phyloP scores from a whole-genome alignment of 2,329 filamentous ascomycete species.

The Chaetothyriales sp. region DNA sequence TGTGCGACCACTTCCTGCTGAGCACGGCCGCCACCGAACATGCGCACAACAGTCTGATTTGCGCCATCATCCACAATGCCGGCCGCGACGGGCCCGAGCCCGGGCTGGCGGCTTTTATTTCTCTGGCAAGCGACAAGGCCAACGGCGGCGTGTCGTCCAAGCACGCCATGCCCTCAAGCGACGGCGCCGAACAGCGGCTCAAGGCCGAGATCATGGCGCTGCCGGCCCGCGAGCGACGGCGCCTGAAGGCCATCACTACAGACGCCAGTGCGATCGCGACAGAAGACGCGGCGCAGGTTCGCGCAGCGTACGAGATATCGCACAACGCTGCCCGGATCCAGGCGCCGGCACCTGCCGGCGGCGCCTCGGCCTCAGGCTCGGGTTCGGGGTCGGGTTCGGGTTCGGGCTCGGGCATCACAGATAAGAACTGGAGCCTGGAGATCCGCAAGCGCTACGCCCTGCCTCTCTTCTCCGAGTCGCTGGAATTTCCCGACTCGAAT shows the following conservation, averaged over 20 bases:
- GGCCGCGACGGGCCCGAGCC: constrained; percentile 47
- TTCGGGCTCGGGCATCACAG: constrained; percentile 61
- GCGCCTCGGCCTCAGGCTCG: constrained; percentile 43
- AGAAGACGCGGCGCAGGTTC: constrained; percentile 10
- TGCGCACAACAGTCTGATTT: constrained; percentile 49
- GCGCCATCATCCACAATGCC: constrained; percentile 46
- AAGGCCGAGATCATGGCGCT: constrained; percentile 53
- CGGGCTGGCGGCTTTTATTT: constrained; percentile 50
- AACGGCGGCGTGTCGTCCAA: constrained; percentile 30
- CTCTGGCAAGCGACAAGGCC: constrained; percentile 42
- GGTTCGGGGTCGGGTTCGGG: too few relatives aligned
- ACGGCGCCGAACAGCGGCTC: constrained; percentile 48
- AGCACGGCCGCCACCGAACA: constrained; percentile 40
- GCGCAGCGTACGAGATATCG: constrained; percentile 28
- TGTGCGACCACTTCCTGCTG: constrained; percentile 42
- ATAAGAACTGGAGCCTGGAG: constrained; percentile 58
- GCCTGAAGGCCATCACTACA: constrained; percentile 34
- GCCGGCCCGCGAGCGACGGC: constrained; percentile 44
- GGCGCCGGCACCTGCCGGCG: constrained; percentile 47
- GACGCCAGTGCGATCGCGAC: constrained; percentile 4
- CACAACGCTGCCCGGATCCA: constrained; percentile 36
- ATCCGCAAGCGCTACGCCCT: constrained; percentile 52
- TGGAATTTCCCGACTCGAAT: constrained; percentile 47
- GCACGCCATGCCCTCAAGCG: constrained; percentile 35
- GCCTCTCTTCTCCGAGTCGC: constrained; percentile 46